These are phyloP conservation scores for Glycine tomentella DNA, from an alignment of 306 rosid genomes.

Conservation along the genomic window DNA sequence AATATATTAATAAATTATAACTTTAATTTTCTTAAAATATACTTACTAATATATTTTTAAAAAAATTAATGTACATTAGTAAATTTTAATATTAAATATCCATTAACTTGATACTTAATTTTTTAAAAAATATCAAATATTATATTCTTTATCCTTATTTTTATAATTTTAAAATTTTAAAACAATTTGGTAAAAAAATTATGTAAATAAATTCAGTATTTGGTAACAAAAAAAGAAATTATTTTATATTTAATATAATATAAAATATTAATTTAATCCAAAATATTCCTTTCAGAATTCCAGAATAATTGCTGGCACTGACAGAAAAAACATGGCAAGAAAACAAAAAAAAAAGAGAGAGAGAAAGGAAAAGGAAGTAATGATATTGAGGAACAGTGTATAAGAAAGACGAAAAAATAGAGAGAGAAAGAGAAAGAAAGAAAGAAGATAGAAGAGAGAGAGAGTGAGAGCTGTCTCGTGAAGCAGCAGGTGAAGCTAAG, in stretches of 20 bases:
- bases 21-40: neutral
- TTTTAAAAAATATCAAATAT: neutral
- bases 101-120: neutral
- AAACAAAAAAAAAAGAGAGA: neutral
- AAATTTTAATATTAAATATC: neutral
- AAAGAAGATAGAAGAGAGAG: neutral
- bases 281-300: neutral
- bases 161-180: no score
- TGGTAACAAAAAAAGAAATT: no score
- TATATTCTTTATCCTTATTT: neutral
- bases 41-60: neutral
- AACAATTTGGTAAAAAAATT: neutral
- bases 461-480: slow-evolving; percentile 62
- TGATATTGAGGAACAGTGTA: slow-evolving; percentile 21
- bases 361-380: neutral
- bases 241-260: no score
- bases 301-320: neutral
- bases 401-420: neutral
- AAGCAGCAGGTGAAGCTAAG: slow-evolving; percentile 59
- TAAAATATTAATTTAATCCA: neutral
- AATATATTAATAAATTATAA: neutral
- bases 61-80: neutral
- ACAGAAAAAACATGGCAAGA: neutral
- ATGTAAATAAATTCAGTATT: neutral
- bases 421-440: neutral